A percentile compares a stretch with the other conserved stretches of the same genome.
Conservation (phyloP, 352 stramenopile species). For the Phytophthora sojae region DNA sequence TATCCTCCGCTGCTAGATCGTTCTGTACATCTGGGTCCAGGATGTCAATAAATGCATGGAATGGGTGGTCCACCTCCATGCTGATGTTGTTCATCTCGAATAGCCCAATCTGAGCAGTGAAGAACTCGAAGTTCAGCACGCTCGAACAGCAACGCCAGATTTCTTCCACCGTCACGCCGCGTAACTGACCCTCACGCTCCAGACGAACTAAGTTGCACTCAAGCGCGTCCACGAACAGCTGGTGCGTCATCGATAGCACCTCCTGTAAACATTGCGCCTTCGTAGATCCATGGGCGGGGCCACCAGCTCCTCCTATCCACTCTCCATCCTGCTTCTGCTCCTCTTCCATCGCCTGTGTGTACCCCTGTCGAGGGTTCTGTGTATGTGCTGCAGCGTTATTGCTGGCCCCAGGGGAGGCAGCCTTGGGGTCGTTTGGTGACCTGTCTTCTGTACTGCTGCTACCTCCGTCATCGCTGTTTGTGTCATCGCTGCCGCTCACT, state of each 20-base stretch:
- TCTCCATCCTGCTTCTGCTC: slow-evolving; percentile 23
- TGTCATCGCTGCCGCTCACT: slow-evolving; percentile 34
- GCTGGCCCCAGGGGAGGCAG: neutral
- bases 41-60: slow-evolving; percentile 74
- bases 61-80: slow-evolving; percentile 90
- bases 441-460: slow-evolving; percentile 27
- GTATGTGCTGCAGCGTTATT: neutral
- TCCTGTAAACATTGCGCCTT: slow-evolving; percentile 65
- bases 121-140: slow-evolving; percentile 86
- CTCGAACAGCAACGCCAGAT: slow-evolving; percentile 69
- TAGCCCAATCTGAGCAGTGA: slow-evolving; percentile 92
- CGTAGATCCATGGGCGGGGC: slow-evolving; percentile 7
- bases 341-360: slow-evolving; percentile 11
- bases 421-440: slow-evolving; percentile 34
- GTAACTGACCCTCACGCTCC: slow-evolving; percentile 68
- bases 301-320: neutral
- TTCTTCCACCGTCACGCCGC: slow-evolving; percentile 60
- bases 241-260: slow-evolving; percentile 67
- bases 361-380: slow-evolving; percentile 2
- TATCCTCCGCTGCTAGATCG: slow-evolving; percentile 29
- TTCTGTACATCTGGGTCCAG: slow-evolving; percentile 60
- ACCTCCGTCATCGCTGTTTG: slow-evolving; percentile 31
- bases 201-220: slow-evolving; percentile 76
- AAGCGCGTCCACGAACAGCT: slow-evolving; percentile 67
- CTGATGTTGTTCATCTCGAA: slow-evolving; percentile 98